Evolutionary conservation across 208 protist species (phyloP), one percentile per base, ranked within the genome.

Genomic region (Lotmaria passim): DNA sequence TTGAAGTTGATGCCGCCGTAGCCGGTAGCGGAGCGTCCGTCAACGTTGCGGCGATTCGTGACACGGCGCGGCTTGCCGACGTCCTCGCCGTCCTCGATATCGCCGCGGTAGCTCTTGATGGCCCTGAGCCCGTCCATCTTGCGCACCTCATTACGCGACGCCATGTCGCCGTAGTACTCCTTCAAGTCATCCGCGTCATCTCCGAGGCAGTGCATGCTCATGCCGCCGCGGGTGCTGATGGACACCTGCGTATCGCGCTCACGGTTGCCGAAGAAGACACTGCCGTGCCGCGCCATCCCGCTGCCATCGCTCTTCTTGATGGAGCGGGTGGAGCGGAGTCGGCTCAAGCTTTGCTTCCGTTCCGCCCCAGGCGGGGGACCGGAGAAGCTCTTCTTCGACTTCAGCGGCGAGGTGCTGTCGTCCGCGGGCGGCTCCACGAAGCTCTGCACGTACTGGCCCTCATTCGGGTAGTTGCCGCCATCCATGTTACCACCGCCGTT

Each of bases 161-260:
- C 86, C 86, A 92, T 89, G 46, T 89, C 82, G 47, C 86, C 86
- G 69, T 92, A 92, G 67, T 81, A 87, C 73, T 84, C 55, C 51
- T 73, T 69, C 26, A 87, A 61, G n/a, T 80, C 70, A 23, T 83
- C 75, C 12, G 53, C 66, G n/a, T 86, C 77, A 34, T 78, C 62
- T 26, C 59, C 74, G 7, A 79, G 1, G 55, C 64, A 59, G 43
- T 56, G 51, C 56, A 55, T 43, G 21, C 69, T 81, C 69, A 77
- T 75, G 39, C 73, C 39, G 23, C 82, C 83, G 33, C 79, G 76
- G 26, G 73, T 78, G 61, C 81, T 89, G 48, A 85, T 79, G 26
- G 66, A 72, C 30, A 68, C 56, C 63, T 87, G 86, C 44, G 80
- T 89, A 55, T 85, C 73, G 43, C 80, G 76, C 26, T 85, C 69